Evolutionary conservation across 805 yeast species (phyloP), one percentile per base, ranked within the genome.

Genomic region (Candida silvicultrix): DNA sequence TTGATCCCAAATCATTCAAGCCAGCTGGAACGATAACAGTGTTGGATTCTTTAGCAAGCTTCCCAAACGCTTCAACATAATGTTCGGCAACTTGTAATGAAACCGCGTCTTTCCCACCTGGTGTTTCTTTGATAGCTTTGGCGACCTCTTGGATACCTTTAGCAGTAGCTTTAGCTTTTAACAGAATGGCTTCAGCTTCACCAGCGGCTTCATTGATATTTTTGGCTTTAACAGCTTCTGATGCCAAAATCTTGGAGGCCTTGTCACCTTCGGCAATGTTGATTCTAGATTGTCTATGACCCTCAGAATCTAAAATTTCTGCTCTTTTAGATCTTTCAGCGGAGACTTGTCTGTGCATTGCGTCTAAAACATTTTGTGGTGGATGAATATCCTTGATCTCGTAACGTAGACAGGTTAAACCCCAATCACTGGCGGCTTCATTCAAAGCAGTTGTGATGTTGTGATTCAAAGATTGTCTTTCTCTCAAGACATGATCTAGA

Each of bases 301-400:
- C 96, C 67, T 87, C 96, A 40, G 89, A 80, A 58, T 87, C 95
- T 59, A 87, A 74, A 53, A 87, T 87, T 63, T 87, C 92, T 2
- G 96, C 95, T 49, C 95, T 73, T 63, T 88, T 88, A 43, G 89
- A 81, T 55, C 96, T 72, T 64, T 88, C 95, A 40, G 95, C 94
- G 48, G 84, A 77, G 21, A 88, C 96, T 65, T 85, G 95, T 61
- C 92, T 78, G 65, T 87, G 95, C 96, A 87, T 88, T 23, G 95
- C 94, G 57, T 84, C 90, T 56, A 87, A 76, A 11, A 87, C 95
- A 54, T 85, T 85, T 34, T 75, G 74, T 3, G 96, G 96, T 2
- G 95, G 96, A 61, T 87, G 89, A 49, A 87, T 87, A 60, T 87
- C 96, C 59, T 89, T 77, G 66, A 87, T 86, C 64, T 87, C 96